These are phyloP conservation scores for Fraxinus quadrangulata DNA, from an alignment of 257 asterid genomes.

Conservation along the genomic window DNA sequence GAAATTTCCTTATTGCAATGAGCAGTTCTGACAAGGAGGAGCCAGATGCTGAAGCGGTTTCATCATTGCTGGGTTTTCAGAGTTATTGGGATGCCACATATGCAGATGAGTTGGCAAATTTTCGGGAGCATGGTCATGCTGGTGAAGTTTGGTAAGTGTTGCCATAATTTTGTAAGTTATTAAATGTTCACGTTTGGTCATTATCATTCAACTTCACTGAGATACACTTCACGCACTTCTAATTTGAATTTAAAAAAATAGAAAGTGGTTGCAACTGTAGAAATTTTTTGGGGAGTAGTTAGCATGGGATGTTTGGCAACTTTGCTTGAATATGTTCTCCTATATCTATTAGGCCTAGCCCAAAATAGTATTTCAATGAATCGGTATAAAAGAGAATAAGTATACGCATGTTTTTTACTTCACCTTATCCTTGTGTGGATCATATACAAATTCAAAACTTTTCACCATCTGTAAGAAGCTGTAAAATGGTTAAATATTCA, in stretches of 20 bases:
- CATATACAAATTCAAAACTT: background rate
- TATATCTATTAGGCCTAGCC: background rate
- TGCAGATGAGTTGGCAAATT: conserved; percentile 83
- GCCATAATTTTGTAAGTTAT: conserved; percentile 1
- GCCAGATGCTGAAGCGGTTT: conserved; percentile 69
- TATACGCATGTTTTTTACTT: background rate
- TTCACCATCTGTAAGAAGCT: conserved; percentile 2
- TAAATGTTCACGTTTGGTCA: conserved; percentile 9
- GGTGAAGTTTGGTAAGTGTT: conserved; percentile 90
- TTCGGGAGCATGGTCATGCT: conserved; percentile 90
- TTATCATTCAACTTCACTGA: conserved; percentile 7
- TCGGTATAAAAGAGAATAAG: background rate
- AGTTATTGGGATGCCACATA: conserved; percentile 95
- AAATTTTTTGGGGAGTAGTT: background rate
- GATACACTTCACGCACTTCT: background rate
- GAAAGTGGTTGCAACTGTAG: background rate
- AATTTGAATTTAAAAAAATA: background rate
- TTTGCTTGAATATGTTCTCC: background rate
- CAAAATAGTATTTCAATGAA: background rate
- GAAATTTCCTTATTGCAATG: conserved; percentile 14
- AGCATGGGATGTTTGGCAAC: background rate
- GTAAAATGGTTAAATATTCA: background rate
- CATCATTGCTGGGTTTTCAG: conserved; percentile 92
- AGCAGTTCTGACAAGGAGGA: conserved; percentile 95
- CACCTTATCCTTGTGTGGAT: background rate